Base-by-base conservation (phyloP, 2,329 filamentous ascomycete species). In the Trichoderma endophyticum region DNA sequence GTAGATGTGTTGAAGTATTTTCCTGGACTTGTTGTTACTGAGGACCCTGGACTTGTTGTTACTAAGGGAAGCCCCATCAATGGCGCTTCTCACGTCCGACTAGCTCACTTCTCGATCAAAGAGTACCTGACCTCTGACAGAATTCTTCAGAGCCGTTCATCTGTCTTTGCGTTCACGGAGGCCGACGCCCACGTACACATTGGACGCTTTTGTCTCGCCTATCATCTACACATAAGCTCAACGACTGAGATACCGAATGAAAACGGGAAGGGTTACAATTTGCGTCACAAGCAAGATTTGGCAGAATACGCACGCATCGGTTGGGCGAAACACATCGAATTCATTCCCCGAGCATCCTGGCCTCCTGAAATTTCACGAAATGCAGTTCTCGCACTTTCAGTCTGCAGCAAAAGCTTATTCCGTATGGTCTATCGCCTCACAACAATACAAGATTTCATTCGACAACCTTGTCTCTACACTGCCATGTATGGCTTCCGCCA, bases 41-140 rank as follows among this genome's bases (percentile, higher is more conserved):
- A 30, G 6, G 26, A 28, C 21, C 21, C 69, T 24, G 24, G 63
- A 26, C 64, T 72, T 9, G 15, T 73, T 14, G 51, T 72, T 8
- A 14, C 48, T 6, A 1, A 26, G 18, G 36, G 1, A 9, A n/a
- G 18, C 39, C 39, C 6, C 7, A n/a, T 48, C 18, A n/a, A 8
- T n/a, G 1, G 39, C 15, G 4, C 18, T n/a, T n/a, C 18, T 48
- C 15, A n/a, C 3, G 18, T 73, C 39, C 70, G 72, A 24, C 18
- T 72, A 26, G 70, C 70, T 11, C 72, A 73, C 26, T 67, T 72
- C 30, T 73, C 72, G 3, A 51, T 73, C 9, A 72, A 73, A 26
- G 72, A 72, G 48, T 72, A 73, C n/a, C 15, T 72, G 64, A 62
- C 34, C 5, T 73, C 64, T 18, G 61, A 34, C 14, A 51, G 61